phyloP scores from a whole-genome alignment of 257 asterid species.

The Gardenia jasminoides region DNA sequence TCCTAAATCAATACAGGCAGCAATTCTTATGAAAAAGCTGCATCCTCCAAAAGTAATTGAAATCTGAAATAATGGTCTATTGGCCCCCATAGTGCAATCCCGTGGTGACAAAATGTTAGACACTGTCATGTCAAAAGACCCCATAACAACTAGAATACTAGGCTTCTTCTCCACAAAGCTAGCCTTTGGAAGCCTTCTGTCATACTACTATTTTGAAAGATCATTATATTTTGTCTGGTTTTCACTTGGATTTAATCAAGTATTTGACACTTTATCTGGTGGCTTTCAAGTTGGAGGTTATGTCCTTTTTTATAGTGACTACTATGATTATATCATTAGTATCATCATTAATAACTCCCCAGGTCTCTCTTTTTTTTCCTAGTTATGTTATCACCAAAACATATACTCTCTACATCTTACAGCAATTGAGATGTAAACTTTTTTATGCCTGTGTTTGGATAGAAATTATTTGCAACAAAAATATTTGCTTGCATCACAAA shows the following conservation, averaged over 20 bases:
- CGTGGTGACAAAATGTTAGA: constrained; percentile 26
- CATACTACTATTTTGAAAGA: constrained; percentile 4
- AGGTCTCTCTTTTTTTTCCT: not conserved
- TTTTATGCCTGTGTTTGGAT: no score
- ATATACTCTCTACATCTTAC: not conserved
- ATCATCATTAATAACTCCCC: constrained; percentile 23
- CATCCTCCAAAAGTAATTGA: constrained; percentile 1
- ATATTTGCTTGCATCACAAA: no score
- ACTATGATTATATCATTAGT: constrained; percentile 32
- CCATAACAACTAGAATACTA: constrained; percentile 25
- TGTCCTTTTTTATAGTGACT: constrained; percentile 28
- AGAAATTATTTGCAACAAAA: no score
- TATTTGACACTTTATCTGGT: constrained; percentile 13
- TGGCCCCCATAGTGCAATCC: constrained; percentile 23
- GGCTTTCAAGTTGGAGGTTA: constrained; percentile 43
- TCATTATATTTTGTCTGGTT: constrained; percentile 11
- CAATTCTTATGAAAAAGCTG: not conserved
- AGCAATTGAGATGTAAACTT: constrained; percentile 3
- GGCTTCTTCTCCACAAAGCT: constrained; percentile 51
- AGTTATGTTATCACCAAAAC: constrained; percentile 2
- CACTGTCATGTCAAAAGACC: constrained; percentile 37
- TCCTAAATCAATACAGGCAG: not conserved
- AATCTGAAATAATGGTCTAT: not conserved
- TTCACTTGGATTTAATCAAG: constrained; percentile 16
- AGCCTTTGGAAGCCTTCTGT: constrained; percentile 29